A percentile compares a stretch with the other conserved stretches of the same genome.
These are phyloP conservation scores for Thraustochytrium sp. DNA, from an alignment of 352 stramenopile species.

Conservation along the genomic window DNA sequence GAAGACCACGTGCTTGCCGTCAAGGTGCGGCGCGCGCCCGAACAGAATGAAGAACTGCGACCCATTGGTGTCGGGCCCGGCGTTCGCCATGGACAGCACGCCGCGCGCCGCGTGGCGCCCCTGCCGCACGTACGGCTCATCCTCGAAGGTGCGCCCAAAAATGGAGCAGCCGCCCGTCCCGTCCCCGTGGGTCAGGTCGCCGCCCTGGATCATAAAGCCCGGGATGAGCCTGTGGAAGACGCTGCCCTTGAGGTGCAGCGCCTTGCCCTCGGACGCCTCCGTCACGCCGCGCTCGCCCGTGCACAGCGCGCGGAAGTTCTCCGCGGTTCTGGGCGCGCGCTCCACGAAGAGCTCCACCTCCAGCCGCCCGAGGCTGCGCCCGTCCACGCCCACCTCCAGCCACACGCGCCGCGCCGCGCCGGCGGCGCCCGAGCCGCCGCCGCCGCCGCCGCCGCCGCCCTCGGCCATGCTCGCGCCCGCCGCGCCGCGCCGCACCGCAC, in stretches of 20 bases:
- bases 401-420: conserved; percentile 71
- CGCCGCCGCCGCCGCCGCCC: no score
- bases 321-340: conserved; percentile 88
- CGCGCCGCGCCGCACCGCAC: no score
- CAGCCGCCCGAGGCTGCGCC: conserved; percentile 77
- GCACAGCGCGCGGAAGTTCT: conserved; percentile 96
- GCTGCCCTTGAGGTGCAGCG: conserved; percentile 73
- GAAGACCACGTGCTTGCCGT: conserved; percentile 99
- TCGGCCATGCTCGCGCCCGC: no score
- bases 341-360: conserved; percentile 93
- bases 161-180: conserved; percentile 83
- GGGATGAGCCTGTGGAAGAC: conserved; percentile 89
- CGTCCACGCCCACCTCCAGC: conserved; percentile 94
- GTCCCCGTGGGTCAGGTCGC: conserved; percentile 83
- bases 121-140: conserved; percentile 80
- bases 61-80: conserved; percentile 88
- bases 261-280: background rate
- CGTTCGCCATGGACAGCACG: conserved; percentile 95
- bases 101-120: conserved; percentile 72
- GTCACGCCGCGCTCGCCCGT: conserved; percentile 84
- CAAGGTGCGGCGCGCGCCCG: conserved; percentile 81
- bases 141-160: conserved; percentile 87
- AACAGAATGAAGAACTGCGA: conserved; percentile 64
- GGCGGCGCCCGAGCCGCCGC: no score
- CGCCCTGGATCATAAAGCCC: conserved; percentile 97